phyloP scores from a whole-genome alignment of 2,329 filamentous ascomycete genomes.

The Venturia oleaginea region DNA sequence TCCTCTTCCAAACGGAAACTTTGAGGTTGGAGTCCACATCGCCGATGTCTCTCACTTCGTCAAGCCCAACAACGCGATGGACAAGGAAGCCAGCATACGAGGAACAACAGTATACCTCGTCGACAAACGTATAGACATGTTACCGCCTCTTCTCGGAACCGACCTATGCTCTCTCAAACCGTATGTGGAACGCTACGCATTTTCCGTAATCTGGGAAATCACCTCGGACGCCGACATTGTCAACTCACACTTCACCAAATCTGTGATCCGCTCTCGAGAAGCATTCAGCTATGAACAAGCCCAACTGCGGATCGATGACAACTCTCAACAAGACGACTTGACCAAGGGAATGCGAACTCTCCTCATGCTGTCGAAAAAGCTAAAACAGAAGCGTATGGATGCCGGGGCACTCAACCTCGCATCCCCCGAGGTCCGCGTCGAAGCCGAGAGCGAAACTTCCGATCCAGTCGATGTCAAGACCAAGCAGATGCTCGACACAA shows the following conservation, averaged over 20 bases:
- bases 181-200: conserved; percentile 70
- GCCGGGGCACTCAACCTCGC: conserved; percentile 91
- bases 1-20: conserved; percentile 81
- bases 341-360: conserved; percentile 83
- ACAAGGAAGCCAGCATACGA: conserved; percentile 83
- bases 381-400: conserved; percentile 92
- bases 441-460: conserved; percentile 89
- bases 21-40: conserved; percentile 94
- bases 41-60: conserved; percentile 99
- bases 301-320: conserved; percentile 86
- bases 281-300: conserved; percentile 98
- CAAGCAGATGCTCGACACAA: conserved; percentile 87
- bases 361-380: conserved; percentile 80
- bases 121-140: conserved; percentile 99
- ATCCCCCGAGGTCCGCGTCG: conserved; percentile 94
- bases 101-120: conserved; percentile 96
- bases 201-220: conserved; percentile 63
- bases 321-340: conserved; percentile 76
- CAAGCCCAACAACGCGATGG: conserved; percentile 95
- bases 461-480: conserved; percentile 95
- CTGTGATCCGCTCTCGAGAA: conserved; percentile 91
- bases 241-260: conserved; percentile 84
- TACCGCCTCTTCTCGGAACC: conserved; percentile 90
- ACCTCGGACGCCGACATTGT: conserved; percentile 78
- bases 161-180: conserved; percentile 95